phyloP scores from a whole-genome alignment of 805 yeast genomes.

The Suhomyces prunicola region DNA sequence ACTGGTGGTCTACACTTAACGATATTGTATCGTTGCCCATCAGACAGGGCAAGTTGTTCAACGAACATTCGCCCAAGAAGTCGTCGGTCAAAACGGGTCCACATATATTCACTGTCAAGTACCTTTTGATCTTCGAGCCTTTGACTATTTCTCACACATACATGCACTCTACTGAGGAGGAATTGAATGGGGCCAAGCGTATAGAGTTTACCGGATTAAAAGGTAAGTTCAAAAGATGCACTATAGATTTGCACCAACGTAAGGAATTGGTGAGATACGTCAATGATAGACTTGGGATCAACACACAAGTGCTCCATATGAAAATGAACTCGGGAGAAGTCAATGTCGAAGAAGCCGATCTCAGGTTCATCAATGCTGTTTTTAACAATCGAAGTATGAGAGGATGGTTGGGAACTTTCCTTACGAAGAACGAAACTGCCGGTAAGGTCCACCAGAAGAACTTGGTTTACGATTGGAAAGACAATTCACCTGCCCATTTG shows the following conservation, averaged over 20 bases:
- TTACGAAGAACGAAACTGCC: neutral
- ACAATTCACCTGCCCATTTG: neutral
- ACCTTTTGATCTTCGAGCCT: conserved; percentile 40
- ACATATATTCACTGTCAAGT: conserved; percentile 41
- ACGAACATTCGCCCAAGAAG: conserved; percentile 12
- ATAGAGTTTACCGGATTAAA: conserved; percentile 40
- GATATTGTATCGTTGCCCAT: conserved; percentile 34
- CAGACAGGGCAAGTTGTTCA: conserved; percentile 33
- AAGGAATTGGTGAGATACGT: conserved; percentile 34
- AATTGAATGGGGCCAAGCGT: conserved; percentile 18
- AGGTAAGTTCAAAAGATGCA: conserved; percentile 31
- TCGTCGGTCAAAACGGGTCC: conserved; percentile 36
- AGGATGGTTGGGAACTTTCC: conserved; percentile 15
- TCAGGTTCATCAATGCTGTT: conserved; percentile 61
- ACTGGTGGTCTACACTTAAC: conserved; percentile 41
- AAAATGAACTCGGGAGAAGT: conserved; percentile 67
- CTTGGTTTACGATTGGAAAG: neutral
- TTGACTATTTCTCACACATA: conserved; percentile 36
- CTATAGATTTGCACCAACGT: conserved; percentile 40
- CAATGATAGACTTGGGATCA: conserved; percentile 35
- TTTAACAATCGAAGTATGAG: conserved; percentile 53
- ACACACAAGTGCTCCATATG: conserved; percentile 45
- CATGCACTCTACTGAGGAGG: conserved; percentile 25
- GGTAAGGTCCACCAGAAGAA: neutral
- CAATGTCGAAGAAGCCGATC: conserved; percentile 64